Evolutionary conservation across 352 stramenopile genomes (phyloP), one percentile per base, ranked within the genome.

Genomic region (Globisporangium echinulatum): DNA sequence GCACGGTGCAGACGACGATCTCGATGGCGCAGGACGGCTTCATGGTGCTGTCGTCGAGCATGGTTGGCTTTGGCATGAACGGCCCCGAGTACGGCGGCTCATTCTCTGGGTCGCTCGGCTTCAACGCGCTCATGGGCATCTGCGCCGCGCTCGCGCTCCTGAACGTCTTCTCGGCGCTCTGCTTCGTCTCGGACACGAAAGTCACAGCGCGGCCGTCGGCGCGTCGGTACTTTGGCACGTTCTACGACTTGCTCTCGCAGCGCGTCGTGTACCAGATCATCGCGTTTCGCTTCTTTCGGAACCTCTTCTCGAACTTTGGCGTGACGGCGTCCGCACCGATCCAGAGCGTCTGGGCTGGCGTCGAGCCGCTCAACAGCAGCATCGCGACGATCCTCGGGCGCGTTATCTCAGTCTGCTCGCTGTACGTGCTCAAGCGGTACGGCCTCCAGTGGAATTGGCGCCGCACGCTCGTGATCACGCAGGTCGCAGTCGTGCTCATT

Each of bases 381-480:
- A 71, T 88, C 49, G 69, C 74, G 5, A 63, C 66, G 37, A 82
- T 88, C 56, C 61, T 85, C 36, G 68, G 67, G 9, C 71, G 59
- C 3, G 4, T 84, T 4, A 56, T 87, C 17, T 75, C 71, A 2
- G 64, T 79, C 19, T n/a, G 73, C 2, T 69, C 66, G 37, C 68
- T 79, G 9, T 81, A 51, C 52, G 57, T 74, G n/a, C 62, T 87
- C 3, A 71, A 72, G 52, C 65, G 62, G 15, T 84, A 67, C 44
- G 76, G 76, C 1, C 65, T 88, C 25, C 64, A 72, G 46, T 88
- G 79, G 79, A 85, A 68, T 63, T 89, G 75, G 75, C 75, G 67
- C 48, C 9, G 50, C 8, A 68, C 79, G 10, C 62, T 86, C 13
- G 56, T 84, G n/a, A 52, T 62, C 11, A 72, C 64, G 7, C 68